Conservation (phyloP, 495 filamentous ascomycete genomes). For the Ramalina intermedia region DNA sequence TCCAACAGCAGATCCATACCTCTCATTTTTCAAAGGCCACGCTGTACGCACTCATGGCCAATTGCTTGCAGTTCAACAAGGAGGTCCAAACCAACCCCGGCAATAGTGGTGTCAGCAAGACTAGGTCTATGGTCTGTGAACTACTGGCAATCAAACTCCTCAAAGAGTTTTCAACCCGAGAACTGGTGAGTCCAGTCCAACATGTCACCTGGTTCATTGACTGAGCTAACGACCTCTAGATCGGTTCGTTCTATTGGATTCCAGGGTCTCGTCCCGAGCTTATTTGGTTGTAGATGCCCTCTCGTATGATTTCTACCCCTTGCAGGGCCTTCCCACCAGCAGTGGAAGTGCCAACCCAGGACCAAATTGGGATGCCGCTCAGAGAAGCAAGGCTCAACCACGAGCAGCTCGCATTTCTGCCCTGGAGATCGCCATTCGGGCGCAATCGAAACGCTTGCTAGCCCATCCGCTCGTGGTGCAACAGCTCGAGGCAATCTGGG, state of each 20-base stretch:
- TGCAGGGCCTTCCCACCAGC: constrained; percentile 54
- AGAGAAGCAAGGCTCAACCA: constrained; percentile 24
- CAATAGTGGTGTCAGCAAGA: constrained; percentile 66
- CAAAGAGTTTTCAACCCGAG: constrained; percentile 74
- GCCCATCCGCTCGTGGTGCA: constrained; percentile 81
- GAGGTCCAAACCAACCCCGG: constrained; percentile 68
- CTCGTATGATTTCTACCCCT: constrained; percentile 85
- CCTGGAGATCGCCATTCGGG: constrained; percentile 80
- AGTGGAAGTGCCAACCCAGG: constrained; percentile 18
- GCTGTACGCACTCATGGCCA: constrained; percentile 79
- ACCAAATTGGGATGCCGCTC: constrained; percentile 22
- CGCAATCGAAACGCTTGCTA: constrained; percentile 76
- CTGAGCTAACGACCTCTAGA: constrained; percentile 12
- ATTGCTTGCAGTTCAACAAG: constrained; percentile 84
- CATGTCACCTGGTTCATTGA: not conserved
- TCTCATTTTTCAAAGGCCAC: constrained; percentile 75
- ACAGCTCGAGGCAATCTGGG: constrained; percentile 92
- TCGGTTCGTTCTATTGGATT: constrained; percentile 7
- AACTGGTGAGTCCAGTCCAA: constrained; percentile 35
- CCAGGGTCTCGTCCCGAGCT: not conserved
- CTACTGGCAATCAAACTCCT: constrained; percentile 81
- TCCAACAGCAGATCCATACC: constrained; percentile 64
- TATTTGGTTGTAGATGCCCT: constrained; percentile 53
- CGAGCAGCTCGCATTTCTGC: constrained; percentile 67
- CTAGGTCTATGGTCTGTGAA: constrained; percentile 76